Conservation (phyloP, 495 filamentous ascomycete genomes). For the Umbilicaria muhlenbergii region DNA sequence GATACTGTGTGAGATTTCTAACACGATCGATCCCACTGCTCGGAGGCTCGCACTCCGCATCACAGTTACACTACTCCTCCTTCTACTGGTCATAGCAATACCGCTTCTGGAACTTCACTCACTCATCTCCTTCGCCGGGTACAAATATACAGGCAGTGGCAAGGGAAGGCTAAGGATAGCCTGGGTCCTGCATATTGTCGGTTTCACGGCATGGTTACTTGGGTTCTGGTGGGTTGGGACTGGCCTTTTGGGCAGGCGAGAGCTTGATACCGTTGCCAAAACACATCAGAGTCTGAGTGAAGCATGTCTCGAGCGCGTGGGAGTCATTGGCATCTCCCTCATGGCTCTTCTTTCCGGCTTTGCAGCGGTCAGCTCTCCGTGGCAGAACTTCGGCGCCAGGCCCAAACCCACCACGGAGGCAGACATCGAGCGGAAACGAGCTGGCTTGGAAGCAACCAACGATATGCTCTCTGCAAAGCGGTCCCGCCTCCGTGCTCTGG, state of each 20-base stretch:
- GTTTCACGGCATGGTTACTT: slow-evolving; percentile 45
- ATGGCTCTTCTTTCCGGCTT: slow-evolving; percentile 76
- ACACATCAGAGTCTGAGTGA: slow-evolving; percentile 39
- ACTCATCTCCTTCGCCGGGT: slow-evolving; percentile 42
- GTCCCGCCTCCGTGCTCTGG: slow-evolving; percentile 47
- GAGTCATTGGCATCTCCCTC: slow-evolving; percentile 63
- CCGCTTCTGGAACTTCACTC: slow-evolving; percentile 58
- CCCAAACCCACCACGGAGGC: slow-evolving; percentile 46
- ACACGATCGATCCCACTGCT: slow-evolving; percentile 44
- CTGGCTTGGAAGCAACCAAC: slow-evolving; percentile 55
- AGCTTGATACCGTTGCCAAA: slow-evolving; percentile 7
- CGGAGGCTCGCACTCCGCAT: slow-evolving; percentile 43
- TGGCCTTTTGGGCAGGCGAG: slow-evolving; percentile 36
- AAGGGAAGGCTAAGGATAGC: slow-evolving; percentile 31
- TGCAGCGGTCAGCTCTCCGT: slow-evolving; percentile 62
- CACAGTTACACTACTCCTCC: slow-evolving; percentile 47
- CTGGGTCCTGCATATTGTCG: slow-evolving; percentile 39
- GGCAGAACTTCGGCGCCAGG: slow-evolving; percentile 59
- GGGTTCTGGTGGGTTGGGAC: slow-evolving; percentile 62
- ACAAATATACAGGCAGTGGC: slow-evolving; percentile 34
- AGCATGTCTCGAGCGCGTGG: slow-evolving; percentile 62
- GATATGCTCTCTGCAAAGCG: slow-evolving; percentile 59
- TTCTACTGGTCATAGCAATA: slow-evolving; percentile 50
- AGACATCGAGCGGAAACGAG: slow-evolving; percentile 55
- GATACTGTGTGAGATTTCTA: slow-evolving; percentile 67